Evolutionary conservation across 192 early-diverging fungal species (phyloP).

Genomic region (Coemansia sp.): DNA sequence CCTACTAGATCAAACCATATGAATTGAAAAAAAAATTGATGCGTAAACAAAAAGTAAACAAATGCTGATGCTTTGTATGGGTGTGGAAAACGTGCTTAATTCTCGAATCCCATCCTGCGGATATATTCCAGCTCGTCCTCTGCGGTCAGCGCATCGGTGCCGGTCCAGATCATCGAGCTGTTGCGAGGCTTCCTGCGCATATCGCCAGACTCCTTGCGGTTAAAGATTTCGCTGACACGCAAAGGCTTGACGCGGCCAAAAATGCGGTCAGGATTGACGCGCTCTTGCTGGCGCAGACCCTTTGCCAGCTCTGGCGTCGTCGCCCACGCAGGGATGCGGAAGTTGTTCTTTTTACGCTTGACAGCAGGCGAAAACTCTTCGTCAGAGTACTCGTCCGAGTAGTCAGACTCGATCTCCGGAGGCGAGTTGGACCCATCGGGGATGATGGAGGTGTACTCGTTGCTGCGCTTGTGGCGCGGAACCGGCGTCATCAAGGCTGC

Average conservation of each 20-base stretch:
- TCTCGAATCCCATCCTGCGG: constrained; percentile 51
- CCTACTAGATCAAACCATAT: background rate
- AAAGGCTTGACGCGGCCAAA: constrained; percentile 51
- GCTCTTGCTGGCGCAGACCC: constrained; percentile 40
- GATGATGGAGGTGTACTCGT: constrained; percentile 46
- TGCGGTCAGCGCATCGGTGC: constrained; percentile 41
- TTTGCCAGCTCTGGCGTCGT: constrained; percentile 48
- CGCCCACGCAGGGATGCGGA: constrained; percentile 47
- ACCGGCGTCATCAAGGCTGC: constrained; percentile 9
- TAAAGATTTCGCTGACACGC: constrained; percentile 50
- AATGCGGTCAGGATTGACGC: constrained; percentile 49
- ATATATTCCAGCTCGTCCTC: constrained; percentile 52
- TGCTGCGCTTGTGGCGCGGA: constrained; percentile 8
- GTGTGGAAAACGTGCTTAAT: constrained; percentile 4
- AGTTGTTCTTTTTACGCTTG: constrained; percentile 47
- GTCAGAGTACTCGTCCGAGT: constrained; percentile 52
- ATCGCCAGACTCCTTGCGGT: constrained; percentile 17
- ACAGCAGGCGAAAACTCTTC: constrained; percentile 50
- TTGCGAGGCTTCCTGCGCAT: constrained; percentile 39
- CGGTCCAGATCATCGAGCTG: constrained; percentile 54
- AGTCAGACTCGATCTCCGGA: constrained; percentile 49
- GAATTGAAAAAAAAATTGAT: background rate
- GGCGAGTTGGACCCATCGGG: constrained; percentile 37
- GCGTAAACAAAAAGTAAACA: constrained; percentile 17
- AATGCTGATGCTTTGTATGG: constrained; percentile 5